Conservation (phyloP, 805 yeast species). For the Ogataea nakhonphanomensis region DNA sequence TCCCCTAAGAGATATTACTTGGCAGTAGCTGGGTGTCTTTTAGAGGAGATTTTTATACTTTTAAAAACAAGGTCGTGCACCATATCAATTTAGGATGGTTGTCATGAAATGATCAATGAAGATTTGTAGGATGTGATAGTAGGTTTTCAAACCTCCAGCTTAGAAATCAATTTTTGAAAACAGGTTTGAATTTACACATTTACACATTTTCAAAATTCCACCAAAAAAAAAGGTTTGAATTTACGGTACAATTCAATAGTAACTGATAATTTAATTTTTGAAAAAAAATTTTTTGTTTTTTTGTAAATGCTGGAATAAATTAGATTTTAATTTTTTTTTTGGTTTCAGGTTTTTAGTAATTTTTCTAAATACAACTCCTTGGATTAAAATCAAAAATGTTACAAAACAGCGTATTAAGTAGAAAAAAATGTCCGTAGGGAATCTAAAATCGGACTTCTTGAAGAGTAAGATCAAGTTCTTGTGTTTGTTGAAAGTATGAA, state of each 20-base stretch:
- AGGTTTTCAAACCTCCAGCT: no score
- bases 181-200: neutral
- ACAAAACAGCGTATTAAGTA: neutral
- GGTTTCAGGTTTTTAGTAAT: no score
- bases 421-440: neutral
- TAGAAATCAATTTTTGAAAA: neutral
- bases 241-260: no score
- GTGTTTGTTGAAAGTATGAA: neutral
- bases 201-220: neutral
- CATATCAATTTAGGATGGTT: neutral
- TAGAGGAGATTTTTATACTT: slow-evolving; percentile 3
- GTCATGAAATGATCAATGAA: neutral
- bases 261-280: no score
- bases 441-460: neutral
- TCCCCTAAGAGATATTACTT: slow-evolving; percentile 4
- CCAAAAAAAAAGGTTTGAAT: neutral
- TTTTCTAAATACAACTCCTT: no score
- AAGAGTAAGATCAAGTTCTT: no score
- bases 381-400: no score
- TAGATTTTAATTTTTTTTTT: no score
- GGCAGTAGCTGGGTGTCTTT: slow-evolving; percentile 2
- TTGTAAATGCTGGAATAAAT: no score
- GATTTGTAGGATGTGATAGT: no score
- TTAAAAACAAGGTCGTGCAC: neutral
- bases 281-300: no score